phyloP scores from a whole-genome alignment of 2,329 filamentous ascomycete species.

The Microdochium trichocladiopsis region DNA sequence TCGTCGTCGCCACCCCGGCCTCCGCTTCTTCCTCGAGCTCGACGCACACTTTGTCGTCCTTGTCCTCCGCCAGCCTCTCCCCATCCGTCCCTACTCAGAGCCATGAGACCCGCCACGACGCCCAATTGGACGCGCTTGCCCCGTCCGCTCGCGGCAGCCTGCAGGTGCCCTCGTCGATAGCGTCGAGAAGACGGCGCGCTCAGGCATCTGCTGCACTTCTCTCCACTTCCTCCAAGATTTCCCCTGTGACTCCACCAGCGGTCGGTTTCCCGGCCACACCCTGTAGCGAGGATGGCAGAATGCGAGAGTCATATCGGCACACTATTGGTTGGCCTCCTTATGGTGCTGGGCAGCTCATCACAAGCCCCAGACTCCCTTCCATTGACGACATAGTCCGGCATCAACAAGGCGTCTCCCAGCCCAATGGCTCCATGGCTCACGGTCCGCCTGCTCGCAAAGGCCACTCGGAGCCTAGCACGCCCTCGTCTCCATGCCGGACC shows the following conservation, averaged over 20 bases:
- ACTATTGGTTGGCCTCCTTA: neutral
- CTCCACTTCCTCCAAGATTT: too few relatives aligned
- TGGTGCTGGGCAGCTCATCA: neutral
- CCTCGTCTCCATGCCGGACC: neutral
- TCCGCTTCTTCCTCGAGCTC: neutral
- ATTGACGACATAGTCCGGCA: neutral
- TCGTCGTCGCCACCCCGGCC: neutral
- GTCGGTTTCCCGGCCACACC: neutral
- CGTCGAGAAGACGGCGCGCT: too few relatives aligned
- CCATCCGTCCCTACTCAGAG: neutral
- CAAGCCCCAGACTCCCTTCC: neutral
- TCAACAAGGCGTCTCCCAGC: neutral
- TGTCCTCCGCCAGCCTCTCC: neutral
- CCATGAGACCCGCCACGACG: neutral
- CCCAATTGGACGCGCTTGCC: neutral
- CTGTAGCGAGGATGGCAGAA: neutral
- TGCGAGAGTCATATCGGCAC: neutral
- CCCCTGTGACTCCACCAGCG: neutral
- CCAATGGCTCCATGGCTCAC: neutral
- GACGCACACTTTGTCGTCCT: neutral
- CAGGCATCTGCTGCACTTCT: too few relatives aligned
- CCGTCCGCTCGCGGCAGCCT: too few relatives aligned
- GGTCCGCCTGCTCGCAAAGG: neutral
- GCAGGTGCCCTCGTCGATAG: too few relatives aligned
- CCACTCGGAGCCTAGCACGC: neutral